These are phyloP conservation scores for Quercus glauca DNA, from an alignment of 306 rosid species.

Conservation along the genomic window DNA sequence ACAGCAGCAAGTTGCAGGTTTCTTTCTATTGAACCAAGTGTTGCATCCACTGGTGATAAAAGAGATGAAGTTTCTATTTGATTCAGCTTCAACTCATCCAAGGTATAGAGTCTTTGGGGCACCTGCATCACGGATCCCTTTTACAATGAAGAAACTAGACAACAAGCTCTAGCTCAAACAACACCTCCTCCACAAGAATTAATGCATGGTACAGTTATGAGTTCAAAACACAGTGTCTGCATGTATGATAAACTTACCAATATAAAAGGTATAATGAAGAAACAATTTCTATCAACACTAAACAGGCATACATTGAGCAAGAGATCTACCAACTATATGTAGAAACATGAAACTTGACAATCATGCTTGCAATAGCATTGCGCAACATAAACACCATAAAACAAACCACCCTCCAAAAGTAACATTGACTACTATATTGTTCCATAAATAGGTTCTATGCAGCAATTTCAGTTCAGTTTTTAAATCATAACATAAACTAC, in stretches of 20 bases:
- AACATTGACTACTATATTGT: not conserved
- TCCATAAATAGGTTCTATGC: not conserved
- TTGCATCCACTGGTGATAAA: conserved; percentile 74
- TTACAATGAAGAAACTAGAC: not conserved
- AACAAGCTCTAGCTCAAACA: too few relatives aligned
- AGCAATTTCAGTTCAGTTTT: not conserved
- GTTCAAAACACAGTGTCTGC: too few relatives aligned
- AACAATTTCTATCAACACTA: not conserved
- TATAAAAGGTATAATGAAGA: not conserved
- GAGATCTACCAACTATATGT: not conserved
- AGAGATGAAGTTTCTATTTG: conserved; percentile 76
- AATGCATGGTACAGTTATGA: too few relatives aligned
- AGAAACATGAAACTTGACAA: not conserved
- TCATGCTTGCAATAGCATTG: not conserved
- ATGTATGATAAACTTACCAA: too few relatives aligned
- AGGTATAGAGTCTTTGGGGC: conserved; percentile 89
- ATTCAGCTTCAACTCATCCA: conserved; percentile 90
- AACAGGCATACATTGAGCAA: not conserved
- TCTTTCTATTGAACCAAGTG: conserved; percentile 84
- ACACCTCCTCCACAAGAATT: too few relatives aligned
- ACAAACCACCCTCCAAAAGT: not conserved
- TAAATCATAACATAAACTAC: not conserved
- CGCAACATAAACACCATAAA: not conserved
- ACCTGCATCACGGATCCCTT: conserved; percentile 41
- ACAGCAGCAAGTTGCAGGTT: conserved; percentile 66